A percentile compares a stretch with the other conserved stretches of the same genome.
Conservation (phyloP, 148 eudicot species). For the Oxyria digyna region DNA sequence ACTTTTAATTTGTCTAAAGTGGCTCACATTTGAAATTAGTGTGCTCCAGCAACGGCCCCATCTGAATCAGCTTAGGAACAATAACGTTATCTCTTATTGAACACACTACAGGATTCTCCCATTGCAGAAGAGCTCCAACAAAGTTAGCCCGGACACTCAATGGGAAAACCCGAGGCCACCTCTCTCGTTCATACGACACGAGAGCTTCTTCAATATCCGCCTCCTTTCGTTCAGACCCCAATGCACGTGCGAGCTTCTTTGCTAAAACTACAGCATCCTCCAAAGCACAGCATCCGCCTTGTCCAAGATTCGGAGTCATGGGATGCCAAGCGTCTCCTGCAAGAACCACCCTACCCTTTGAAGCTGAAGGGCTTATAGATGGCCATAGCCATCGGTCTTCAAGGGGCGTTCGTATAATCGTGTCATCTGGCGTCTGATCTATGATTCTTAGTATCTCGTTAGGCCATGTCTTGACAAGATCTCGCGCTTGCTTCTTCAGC, state of each 20-base stretch:
- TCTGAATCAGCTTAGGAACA: slow-evolving; percentile 10
- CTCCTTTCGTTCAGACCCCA: not conserved
- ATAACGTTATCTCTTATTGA: not conserved
- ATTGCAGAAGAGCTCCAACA: slow-evolving; percentile 11
- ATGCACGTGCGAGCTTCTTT: slow-evolving; percentile 2
- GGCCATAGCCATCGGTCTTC: slow-evolving; percentile 50
- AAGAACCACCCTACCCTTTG: slow-evolving; percentile 8
- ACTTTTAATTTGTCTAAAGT: slow-evolving; percentile 1
- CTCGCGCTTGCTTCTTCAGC: slow-evolving; percentile 52
- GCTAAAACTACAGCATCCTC: slow-evolving; percentile 13
- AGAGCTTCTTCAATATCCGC: not conserved
- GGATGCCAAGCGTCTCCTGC: slow-evolving; percentile 17
- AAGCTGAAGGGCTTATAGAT: slow-evolving; percentile 4
- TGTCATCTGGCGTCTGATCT: slow-evolving; percentile 48
- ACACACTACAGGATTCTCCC: slow-evolving; percentile 14
- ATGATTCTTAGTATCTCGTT: slow-evolving; percentile 44
- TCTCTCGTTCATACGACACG: slow-evolving; percentile 5
- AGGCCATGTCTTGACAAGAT: slow-evolving; percentile 44
- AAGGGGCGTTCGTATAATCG: slow-evolving; percentile 43
- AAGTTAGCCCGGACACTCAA: not conserved
- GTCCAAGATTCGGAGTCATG: slow-evolving; percentile 15
- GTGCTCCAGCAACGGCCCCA: slow-evolving; percentile 11
- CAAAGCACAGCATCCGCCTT: slow-evolving; percentile 14
- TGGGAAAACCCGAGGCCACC: slow-evolving; percentile 10
- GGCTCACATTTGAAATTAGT: slow-evolving; percentile 29